Evolutionary conservation across 169 alveolate genomes (phyloP).

Genomic region (Amoebophrya sp.): DNA sequence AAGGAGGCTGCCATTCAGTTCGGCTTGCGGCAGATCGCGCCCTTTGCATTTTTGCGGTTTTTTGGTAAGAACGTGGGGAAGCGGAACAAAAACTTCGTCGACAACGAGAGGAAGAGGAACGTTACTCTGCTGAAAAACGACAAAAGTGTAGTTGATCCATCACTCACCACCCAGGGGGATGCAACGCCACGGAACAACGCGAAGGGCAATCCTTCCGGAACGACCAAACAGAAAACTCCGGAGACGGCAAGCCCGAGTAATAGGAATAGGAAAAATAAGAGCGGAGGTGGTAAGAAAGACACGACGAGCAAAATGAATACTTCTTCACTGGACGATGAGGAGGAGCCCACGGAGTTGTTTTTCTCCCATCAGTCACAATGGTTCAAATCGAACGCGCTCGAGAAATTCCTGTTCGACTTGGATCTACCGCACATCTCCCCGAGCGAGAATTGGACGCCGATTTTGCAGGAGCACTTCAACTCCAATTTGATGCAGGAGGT

Average conservation of each 20-base stretch:
- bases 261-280: too few relatives aligned
- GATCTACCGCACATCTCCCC: constrained; percentile 19
- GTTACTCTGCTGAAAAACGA: too few relatives aligned
- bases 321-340: not conserved
- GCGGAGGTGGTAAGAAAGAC: not conserved
- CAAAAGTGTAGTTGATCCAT: too few relatives aligned
- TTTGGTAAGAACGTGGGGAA: not conserved
- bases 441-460: too few relatives aligned
- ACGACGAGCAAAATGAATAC: too few relatives aligned
- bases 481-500: not conserved
- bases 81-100: not conserved
- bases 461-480: constrained; percentile 13
- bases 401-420: not conserved
- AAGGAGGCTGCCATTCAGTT: not conserved
- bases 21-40: constrained; percentile 24
- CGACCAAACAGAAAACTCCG: too few relatives aligned
- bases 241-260: too few relatives aligned
- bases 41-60: constrained; percentile 1
- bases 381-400: not conserved
- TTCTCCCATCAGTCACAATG: not conserved
- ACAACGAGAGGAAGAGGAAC: not conserved
- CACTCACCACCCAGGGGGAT: not conserved
- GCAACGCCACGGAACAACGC: too few relatives aligned
- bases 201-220: not conserved
- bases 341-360: not conserved